These are phyloP conservation scores for Curvularia sp. DNA, from an alignment of 2,329 filamentous ascomycete genomes.

Conservation along the genomic window DNA sequence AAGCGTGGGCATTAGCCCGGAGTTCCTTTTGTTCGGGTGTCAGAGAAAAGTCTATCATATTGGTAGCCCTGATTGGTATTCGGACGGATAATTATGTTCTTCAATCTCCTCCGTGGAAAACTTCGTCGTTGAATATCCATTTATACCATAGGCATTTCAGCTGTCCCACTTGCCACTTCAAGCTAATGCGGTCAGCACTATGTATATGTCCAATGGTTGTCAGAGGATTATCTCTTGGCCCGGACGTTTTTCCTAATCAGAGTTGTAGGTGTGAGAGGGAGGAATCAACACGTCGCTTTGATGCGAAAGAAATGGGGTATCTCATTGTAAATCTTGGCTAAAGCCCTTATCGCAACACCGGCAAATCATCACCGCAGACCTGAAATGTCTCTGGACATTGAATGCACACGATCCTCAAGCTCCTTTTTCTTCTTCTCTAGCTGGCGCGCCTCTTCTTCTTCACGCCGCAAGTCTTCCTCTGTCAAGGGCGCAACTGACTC, in stretches of 20 bases:
- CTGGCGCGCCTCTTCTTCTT: conserved; percentile 72
- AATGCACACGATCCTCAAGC: conserved; percentile 69
- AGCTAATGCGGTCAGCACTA: conserved; percentile 6
- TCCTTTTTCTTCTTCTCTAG: conserved; percentile 68
- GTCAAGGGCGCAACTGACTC: conserved; percentile 61
- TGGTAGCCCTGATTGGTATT: neutral
- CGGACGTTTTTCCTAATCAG: neutral
- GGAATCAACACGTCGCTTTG: neutral
- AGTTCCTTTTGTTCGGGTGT: conserved; percentile 1
- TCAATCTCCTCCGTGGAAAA: neutral
- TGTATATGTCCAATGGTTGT: neutral
- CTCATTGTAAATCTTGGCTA: conserved; percentile 12
- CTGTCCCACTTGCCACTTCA: neutral
- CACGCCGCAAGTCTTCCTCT: conserved; percentile 71
- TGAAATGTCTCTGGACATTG: conserved; percentile 73
- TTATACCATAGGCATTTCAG: neutral
- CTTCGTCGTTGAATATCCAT: neutral
- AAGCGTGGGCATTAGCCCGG: neutral
- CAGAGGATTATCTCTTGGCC: neutral
- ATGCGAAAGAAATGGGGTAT: conserved; percentile 13
- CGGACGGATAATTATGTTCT: neutral
- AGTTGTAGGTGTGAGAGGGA: neutral
- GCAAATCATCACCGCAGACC: conserved; percentile 54
- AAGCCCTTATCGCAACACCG: neutral
- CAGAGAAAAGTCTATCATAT: neutral